phyloP scores from a whole-genome alignment of 1,284 basidiomycete genomes.

The Quambalaria eucalypti region DNA sequence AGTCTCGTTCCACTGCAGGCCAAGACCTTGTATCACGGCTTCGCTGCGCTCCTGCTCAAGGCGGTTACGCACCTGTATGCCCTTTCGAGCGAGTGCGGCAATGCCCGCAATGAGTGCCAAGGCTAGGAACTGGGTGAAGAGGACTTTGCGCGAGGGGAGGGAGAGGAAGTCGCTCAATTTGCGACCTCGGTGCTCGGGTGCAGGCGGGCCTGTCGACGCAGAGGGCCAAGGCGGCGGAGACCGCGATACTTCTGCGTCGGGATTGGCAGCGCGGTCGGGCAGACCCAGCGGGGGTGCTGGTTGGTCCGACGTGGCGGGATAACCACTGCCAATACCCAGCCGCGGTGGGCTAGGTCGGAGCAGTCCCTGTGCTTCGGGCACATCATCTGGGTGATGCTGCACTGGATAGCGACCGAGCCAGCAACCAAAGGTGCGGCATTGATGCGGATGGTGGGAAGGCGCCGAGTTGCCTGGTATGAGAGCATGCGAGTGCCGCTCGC shows the following conservation, averaged over 20 bases:
- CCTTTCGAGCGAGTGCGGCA: no score
- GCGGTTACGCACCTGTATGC: neutral
- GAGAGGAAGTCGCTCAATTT: no score
- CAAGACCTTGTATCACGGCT: neutral
- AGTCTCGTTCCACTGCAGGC: neutral
- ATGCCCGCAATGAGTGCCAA: neutral
- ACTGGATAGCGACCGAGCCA: constrained; percentile 32
- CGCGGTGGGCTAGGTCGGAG: no score
- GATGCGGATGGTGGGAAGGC: constrained; percentile 8
- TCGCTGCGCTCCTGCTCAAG: neutral
- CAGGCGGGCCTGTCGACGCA: no score
- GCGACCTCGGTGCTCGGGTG: no score
- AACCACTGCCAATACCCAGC: no score
- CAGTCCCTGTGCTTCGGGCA: neutral
- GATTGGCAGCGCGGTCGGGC: neutral
- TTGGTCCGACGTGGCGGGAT: no score
- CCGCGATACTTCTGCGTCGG: neutral
- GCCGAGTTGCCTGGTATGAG: constrained; percentile 14
- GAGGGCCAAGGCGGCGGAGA: no score
- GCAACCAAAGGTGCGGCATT: constrained; percentile 28
- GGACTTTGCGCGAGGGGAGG: neutral
- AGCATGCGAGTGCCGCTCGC: neutral
- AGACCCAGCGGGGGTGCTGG: neutral
- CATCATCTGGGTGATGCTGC: constrained; percentile 1
- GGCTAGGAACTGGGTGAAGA: neutral